Evolutionary conservation across 2,329 filamentous ascomycete genomes (phyloP).

Genomic region (Purpureocillium takamizusanense): DNA sequence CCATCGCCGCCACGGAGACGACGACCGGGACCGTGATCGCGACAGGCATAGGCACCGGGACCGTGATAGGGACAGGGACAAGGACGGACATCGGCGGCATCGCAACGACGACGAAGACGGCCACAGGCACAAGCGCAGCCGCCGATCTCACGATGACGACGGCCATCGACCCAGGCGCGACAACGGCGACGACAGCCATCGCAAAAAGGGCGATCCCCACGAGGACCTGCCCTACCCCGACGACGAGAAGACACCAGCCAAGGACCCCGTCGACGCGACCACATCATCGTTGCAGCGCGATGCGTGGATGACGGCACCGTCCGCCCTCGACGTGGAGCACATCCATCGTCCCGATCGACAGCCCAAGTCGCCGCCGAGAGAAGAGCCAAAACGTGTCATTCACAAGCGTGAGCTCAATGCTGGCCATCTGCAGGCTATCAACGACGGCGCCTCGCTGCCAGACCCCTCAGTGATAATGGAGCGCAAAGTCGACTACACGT

Average conservation of each 20-base stretch:
- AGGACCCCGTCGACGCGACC: constrained; percentile 14
- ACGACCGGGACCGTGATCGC: constrained; percentile 13
- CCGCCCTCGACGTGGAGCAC: constrained; percentile 76
- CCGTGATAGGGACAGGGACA: constrained; percentile 15
- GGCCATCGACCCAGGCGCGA: not conserved
- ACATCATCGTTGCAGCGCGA: constrained; percentile 57
- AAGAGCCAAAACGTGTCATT: constrained; percentile 60
- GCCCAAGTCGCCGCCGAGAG: constrained; percentile 39
- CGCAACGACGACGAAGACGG: constrained; percentile 33
- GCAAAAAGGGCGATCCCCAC: constrained; percentile 37
- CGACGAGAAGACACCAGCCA: constrained; percentile 30
- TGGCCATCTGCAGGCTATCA: constrained; percentile 46
- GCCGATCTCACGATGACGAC: constrained; percentile 37
- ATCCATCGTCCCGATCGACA: constrained; percentile 48
- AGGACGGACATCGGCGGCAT: constrained; percentile 22
- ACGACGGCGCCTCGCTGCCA: constrained; percentile 29
- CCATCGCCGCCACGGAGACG: constrained; percentile 34
- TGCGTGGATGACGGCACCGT: constrained; percentile 90
- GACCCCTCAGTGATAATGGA: constrained; percentile 35
- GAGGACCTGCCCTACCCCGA: constrained; percentile 42
- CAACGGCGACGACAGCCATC: constrained; percentile 15
- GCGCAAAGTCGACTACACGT: constrained; percentile 59
- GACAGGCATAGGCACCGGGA: constrained; percentile 22
- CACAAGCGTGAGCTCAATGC: constrained; percentile 77
- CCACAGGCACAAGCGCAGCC: constrained; percentile 55